Evolutionary conservation across 2,329 filamentous ascomycete species (phyloP).

Genomic region (Aspergillus novofumigatus): DNA sequence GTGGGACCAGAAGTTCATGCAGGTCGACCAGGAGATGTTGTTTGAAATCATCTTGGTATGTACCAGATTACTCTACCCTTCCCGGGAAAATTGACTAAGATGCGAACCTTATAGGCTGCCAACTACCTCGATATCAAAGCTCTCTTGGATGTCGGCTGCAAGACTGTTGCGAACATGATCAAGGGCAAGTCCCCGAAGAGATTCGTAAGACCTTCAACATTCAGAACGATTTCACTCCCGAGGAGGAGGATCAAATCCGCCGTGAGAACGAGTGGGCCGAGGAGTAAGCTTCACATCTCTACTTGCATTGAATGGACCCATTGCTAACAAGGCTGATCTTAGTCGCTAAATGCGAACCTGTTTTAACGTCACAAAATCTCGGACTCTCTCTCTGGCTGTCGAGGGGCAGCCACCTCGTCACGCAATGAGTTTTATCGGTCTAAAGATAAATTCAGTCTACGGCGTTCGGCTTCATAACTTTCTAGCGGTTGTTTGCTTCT

Average conservation of each 20-base stretch:
- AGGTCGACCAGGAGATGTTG: conserved; percentile 99
- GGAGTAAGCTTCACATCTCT: conserved; percentile 51
- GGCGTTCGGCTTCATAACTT: conserved; percentile 19
- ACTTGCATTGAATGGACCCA: neutral
- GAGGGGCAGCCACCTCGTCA: neutral
- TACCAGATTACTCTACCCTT: conserved; percentile 14
- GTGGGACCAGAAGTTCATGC: conserved; percentile 99
- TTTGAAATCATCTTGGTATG: conserved; percentile 96
- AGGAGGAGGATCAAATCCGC: conserved; percentile 97
- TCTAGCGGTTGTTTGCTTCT: conserved; percentile 11
- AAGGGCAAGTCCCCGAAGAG: conserved; percentile 99
- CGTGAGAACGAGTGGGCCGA: conserved; percentile 90
- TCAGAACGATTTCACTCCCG: conserved; percentile 97
- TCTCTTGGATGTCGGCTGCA: conserved; percentile 95
- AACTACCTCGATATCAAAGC: conserved; percentile 99
- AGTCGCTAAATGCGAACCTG: conserved; percentile 48
- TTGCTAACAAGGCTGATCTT: conserved; percentile 8
- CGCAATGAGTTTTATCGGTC: conserved; percentile 3
- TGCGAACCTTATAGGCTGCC: conserved; percentile 60
- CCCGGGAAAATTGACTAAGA: neutral
- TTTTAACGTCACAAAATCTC: neutral
- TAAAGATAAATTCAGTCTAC: conserved; percentile 10
- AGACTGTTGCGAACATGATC: conserved; percentile 99
- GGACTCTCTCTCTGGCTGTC: neutral
- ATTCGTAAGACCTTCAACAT: conserved; percentile 99